These are phyloP conservation scores for Lycium ferocissimum DNA, from an alignment of 257 asterid genomes.

Conservation along the genomic window DNA sequence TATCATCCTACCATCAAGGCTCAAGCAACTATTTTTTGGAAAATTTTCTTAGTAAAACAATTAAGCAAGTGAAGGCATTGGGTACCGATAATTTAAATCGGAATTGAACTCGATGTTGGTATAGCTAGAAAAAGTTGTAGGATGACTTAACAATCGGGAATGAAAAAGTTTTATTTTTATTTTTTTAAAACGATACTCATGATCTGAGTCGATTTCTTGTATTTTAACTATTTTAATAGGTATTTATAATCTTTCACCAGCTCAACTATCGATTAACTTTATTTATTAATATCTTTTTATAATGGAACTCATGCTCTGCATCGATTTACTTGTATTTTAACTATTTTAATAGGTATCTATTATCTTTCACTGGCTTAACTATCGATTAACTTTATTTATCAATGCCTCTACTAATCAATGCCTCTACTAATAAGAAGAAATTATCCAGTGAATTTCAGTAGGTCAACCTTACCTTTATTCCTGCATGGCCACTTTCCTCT, in stretches of 20 bases:
- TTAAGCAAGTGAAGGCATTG: neutral
- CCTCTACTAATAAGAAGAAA: neutral
- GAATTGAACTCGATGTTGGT: neutral
- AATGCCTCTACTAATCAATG: neutral
- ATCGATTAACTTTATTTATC: neutral
- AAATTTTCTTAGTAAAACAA: neutral
- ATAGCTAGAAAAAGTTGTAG: neutral
- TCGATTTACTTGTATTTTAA: too few relatives aligned
- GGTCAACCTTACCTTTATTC: neutral
- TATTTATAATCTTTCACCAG: too few relatives aligned
- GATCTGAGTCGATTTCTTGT: too few relatives aligned
- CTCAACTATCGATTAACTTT: neutral
- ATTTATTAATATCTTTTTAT: neutral
- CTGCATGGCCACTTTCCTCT: neutral
- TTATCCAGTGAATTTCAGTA: neutral
- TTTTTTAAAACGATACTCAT: neutral
- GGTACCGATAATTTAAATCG: neutral
- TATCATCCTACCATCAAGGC: neutral
- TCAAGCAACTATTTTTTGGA: neutral
- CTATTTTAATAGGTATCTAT: too few relatives aligned
- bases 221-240: too few relatives aligned
- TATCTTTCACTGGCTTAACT: too few relatives aligned
- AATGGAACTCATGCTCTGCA: too few relatives aligned
- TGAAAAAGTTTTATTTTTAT: neutral
- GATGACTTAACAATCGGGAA: neutral